Evolutionary conservation across 208 protist species (phyloP), one percentile per base, ranked within the genome.

Genomic region (Willaertia magna): DNA sequence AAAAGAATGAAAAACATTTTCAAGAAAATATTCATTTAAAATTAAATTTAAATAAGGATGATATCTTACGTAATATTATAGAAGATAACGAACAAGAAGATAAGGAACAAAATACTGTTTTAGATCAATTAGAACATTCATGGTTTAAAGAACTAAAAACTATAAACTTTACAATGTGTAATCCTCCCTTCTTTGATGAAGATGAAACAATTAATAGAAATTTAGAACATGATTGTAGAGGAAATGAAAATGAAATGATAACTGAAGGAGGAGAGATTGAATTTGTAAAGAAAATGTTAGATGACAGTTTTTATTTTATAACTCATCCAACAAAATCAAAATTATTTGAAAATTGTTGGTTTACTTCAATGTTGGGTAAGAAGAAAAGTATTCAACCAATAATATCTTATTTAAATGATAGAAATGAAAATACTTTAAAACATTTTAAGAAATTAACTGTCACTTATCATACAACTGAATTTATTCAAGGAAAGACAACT

Each of bases 161-260:
- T 34, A 26, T 59, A 14, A 7, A 82, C 30, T 85, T 85, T 55
- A 20, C 16, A 4, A 55, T 85, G 46, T 85, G 83, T 55, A 85
- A 85, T 79, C 83, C 83, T 42, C 83, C 83, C 0, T 85, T 85
- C 22, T 85, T 85, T 55, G 22, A 40, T 55, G 49, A 52, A 55
- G 26, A 74, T n/a, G 83, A 76, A 48, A 14, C 47, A 11, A 22
- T 55, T 20, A 34, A 34, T 3, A 76, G 49, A 30, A 79, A 85
- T 55, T 51, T 46, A 6, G 74, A 76, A 22, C 42, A 46, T 43
- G 40, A 30, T 76, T 55, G 61, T 34, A 14, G 16, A 55, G 67
- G 49, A 47, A 85, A 59, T 43, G 4, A 40, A 11, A 43, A 42
- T 42, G 83, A 83, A 55, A 39, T 83, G n/a, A 34, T 55, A 1